Evolutionary conservation across 441 rosid genomes (phyloP), one percentile per base, ranked within the genome.

Genomic region (Lepidium campestre): DNA sequence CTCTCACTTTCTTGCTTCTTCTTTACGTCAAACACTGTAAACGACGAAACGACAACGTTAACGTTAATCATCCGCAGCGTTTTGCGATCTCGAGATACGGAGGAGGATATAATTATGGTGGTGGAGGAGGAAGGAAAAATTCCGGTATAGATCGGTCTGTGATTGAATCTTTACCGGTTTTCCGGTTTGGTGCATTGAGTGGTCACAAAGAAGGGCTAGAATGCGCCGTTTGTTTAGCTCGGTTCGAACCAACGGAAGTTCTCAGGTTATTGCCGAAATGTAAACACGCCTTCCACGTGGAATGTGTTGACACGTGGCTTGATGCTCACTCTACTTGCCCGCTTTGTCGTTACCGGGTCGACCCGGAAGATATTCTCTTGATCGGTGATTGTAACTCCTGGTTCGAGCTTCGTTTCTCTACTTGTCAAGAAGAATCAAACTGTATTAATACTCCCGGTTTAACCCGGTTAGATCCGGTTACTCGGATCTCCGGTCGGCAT

Each of bases 301-400:
- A 92, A 57, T 89, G 98, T 60, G 89, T 92, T n/a, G 98, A 90
- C 68, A 89, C 95, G 23, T 92, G 98, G 98, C 98, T 92, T n/a
- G 98, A 92, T 62, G 91, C 86, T 1, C 98, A 92, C 57, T 92
- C 96, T 27, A 89, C 96, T 11, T 92, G 98, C 50, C 98, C 98
- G 40, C 93, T 92, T 31, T 92, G 98, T 65, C 89, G 98, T 29
- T 79, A 78, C 81, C 85, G 93, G 22, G 96, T 92, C 57, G 89
- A 92, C 77, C 95, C 95, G 4, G 98, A 92, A 77, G 96, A 92
- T 53, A 71, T 92, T 27, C 87, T 89, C 50, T 67, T 92, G 66
- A 69, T 85, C 41, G 80, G 74, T 25, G 79, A 74, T 10, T 57
- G 75, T 68, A 55, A 67, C 10, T 64, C 75, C n/a, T 64, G 74